Evolutionary conservation across 2,329 filamentous ascomycete species (phyloP).

Genomic region (Exophiala lecanii-corni): DNA sequence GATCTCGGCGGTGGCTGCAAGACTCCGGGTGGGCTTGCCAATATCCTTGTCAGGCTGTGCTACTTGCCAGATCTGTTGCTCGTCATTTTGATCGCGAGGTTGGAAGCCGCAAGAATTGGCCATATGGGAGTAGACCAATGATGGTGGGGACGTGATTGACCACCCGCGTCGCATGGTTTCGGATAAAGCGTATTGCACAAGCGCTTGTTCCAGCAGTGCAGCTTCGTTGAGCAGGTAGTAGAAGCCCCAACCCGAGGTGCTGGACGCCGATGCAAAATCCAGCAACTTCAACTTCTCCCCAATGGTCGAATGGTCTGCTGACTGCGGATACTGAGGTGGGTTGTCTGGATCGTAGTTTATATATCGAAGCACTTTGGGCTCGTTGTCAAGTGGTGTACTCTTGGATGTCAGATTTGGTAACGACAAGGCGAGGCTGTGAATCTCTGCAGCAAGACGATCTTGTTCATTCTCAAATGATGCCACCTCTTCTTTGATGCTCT

Average conservation of each 20-base stretch:
- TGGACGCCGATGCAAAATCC: conserved; percentile 77
- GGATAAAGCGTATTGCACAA: conserved; percentile 78
- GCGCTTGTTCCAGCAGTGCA: conserved; percentile 88
- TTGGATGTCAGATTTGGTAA: conserved; percentile 82
- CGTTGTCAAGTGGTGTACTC: conserved; percentile 65
- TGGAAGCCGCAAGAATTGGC: conserved; percentile 90
- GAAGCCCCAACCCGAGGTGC: conserved; percentile 93
- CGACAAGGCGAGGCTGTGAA: conserved; percentile 60
- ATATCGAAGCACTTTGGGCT: conserved; percentile 52
- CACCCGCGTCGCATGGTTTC: conserved; percentile 71
- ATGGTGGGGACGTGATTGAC: conserved; percentile 77
- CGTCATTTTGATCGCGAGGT: conserved; percentile 81
- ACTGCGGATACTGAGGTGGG: conserved; percentile 29
- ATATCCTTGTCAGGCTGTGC: conserved; percentile 61
- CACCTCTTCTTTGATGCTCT: conserved; percentile 20
- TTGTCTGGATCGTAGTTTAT: conserved; percentile 66
- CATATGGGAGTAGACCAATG: conserved; percentile 87
- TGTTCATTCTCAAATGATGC: conserved; percentile 31
- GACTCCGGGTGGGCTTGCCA: conserved; percentile 64
- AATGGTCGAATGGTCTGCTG: conserved; percentile 77
- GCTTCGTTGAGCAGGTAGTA: conserved; percentile 93
- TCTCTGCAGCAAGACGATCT: conserved; percentile 16
- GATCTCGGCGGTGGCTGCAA: conserved; percentile 91
- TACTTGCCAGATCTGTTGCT: conserved; percentile 86
- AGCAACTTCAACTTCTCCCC: conserved; percentile 82